Conservation (phyloP, 2,329 filamentous ascomycete species). For the Diaporthe batatas region DNA sequence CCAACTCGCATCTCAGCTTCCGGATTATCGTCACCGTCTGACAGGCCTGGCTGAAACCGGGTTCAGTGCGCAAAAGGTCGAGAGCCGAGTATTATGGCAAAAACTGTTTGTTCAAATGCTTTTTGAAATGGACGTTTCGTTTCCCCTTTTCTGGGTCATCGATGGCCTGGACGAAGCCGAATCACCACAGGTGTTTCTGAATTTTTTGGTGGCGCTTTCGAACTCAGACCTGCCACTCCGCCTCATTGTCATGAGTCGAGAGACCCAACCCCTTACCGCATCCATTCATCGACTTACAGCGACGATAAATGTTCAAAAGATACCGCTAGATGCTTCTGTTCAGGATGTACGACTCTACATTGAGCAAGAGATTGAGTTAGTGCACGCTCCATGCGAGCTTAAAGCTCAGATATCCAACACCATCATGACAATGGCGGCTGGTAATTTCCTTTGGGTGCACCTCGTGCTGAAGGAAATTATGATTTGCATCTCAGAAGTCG, state of each 20-base stretch:
- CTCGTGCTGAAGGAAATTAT: background rate
- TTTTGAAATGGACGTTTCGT: background rate
- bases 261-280: background rate
- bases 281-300: background rate
- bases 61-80: background rate
- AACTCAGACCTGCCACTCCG: background rate
- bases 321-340: background rate
- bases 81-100: background rate
- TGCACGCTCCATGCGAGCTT: background rate
- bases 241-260: background rate
- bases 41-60: background rate
- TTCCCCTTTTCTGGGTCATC: background rate
- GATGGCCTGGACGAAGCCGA: background rate
- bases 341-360: background rate
- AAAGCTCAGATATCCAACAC: background rate
- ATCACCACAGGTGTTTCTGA: background rate
- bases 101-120: background rate
- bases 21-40: background rate
- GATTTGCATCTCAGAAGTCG: background rate
- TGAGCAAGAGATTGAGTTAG: background rate
- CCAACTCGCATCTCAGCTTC: background rate
- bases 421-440: background rate
- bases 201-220: background rate
- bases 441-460: background rate
- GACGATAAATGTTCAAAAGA: background rate